phyloP scores from a whole-genome alignment of 2,329 filamentous ascomycete species.

The Samsoniella hepiali region DNA sequence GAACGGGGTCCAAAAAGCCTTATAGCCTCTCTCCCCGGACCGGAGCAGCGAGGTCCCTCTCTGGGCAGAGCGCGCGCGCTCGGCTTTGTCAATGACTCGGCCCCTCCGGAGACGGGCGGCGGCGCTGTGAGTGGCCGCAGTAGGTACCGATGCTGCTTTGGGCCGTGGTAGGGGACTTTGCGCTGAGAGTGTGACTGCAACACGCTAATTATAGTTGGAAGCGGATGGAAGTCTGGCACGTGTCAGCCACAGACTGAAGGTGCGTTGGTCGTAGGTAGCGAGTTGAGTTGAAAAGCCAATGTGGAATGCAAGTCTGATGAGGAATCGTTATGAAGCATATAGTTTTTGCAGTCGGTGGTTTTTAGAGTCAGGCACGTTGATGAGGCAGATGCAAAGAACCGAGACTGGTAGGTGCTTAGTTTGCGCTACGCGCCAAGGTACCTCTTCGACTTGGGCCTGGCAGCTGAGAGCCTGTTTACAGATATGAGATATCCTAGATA shows the following conservation, averaged over 20 bases:
- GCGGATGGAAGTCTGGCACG: slow-evolving; percentile 10
- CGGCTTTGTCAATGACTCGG: slow-evolving; percentile 17
- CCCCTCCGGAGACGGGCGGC: slow-evolving; percentile 13
- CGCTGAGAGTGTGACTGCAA: no score
- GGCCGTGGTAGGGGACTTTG: neutral
- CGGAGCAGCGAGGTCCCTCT: neutral
- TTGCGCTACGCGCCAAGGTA: neutral
- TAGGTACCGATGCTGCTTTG: neutral
- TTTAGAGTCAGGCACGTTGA: no score
- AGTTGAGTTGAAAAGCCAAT: neutral
- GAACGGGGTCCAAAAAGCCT: neutral
- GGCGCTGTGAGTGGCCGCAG: neutral
- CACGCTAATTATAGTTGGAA: neutral
- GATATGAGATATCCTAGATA: no score
- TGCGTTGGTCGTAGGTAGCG: neutral
- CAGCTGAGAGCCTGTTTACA: no score
- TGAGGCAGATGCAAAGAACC: no score
- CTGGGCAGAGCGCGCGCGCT: neutral
- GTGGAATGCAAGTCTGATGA: no score
- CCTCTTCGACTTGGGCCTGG: neutral
- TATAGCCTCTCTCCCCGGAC: slow-evolving; percentile 1
- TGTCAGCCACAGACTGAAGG: neutral
- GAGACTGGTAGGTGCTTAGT: no score
- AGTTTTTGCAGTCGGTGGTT: no score
- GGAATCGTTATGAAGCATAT: no score